Evolutionary conservation across 306 rosid genomes (phyloP).

Genomic region (Datisca glomerata): DNA sequence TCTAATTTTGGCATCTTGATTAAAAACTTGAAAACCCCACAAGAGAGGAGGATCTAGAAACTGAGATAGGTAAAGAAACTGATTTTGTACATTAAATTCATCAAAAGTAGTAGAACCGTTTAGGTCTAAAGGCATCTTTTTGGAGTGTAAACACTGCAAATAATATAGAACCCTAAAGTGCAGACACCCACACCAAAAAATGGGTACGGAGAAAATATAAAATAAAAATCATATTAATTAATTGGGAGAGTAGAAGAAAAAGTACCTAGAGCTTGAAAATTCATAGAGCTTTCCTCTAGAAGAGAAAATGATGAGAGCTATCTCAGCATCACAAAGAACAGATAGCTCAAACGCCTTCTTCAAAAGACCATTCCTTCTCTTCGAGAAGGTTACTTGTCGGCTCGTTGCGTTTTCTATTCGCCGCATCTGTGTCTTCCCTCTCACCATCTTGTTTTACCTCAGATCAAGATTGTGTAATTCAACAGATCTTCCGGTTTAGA

Average conservation of each 20-base stretch:
- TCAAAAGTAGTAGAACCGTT: background rate
- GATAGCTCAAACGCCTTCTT: constrained; percentile 92
- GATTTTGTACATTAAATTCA: background rate
- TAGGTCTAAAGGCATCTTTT: background rate
- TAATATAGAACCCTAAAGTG: background rate
- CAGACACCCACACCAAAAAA: background rate
- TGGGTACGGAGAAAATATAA: too few relatives aligned
- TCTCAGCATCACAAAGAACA: constrained; percentile 65
- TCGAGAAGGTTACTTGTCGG: constrained; percentile 80
- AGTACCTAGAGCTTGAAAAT: constrained; percentile 40
- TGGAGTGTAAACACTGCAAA: background rate
- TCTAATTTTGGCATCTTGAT: too few relatives aligned
- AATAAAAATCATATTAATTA: background rate
- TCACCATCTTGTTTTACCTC: constrained; percentile 49
- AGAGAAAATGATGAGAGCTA: constrained; percentile 35
- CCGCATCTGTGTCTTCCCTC: constrained; percentile 87
- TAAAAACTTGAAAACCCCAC: too few relatives aligned
- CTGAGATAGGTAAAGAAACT: too few relatives aligned
- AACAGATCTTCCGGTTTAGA: too few relatives aligned
- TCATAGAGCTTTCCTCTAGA: constrained; percentile 42
- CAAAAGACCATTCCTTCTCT: constrained; percentile 65
- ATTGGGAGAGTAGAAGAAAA: too few relatives aligned
- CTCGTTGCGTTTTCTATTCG: constrained; percentile 88
- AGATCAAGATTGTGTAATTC: background rate
- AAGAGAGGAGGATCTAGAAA: too few relatives aligned